A percentile compares a stretch with the other conserved stretches of the same genome.
These are phyloP conservation scores for Evernia prunastri DNA, from an alignment of 495 filamentous ascomycete genomes.

Conservation along the genomic window DNA sequence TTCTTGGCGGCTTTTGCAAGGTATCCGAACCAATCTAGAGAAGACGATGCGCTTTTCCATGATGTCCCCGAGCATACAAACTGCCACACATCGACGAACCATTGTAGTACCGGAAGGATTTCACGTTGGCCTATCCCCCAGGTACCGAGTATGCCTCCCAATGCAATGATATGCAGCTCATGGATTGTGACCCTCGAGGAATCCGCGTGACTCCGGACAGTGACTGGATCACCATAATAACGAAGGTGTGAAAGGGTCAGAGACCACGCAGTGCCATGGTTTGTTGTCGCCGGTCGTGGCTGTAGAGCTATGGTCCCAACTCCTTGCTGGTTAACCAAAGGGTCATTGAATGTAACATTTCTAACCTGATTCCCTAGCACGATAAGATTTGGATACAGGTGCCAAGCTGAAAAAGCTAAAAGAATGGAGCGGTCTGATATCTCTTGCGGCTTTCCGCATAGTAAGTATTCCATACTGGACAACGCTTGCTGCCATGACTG, in stretches of 20 bases:
- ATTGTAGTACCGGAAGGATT: neutral
- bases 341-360: constrained; percentile 21
- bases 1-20: constrained; percentile 14
- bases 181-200: constrained; percentile 19
- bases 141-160: constrained; percentile 9
- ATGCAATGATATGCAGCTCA: constrained; percentile 12
- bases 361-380: constrained; percentile 15
- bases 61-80: neutral
- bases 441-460: constrained; percentile 26
- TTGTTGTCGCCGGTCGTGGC: neutral
- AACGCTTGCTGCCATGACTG: constrained; percentile 22
- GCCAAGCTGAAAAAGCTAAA: constrained; percentile 34
- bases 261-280: constrained; percentile 25
- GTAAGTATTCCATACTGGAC: constrained; percentile 24
- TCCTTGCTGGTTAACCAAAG: constrained; percentile 13
- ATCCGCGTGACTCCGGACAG: constrained; percentile 2
- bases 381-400: constrained; percentile 37
- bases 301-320: neutral
- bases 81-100: constrained; percentile 10
- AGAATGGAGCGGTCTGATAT: constrained; percentile 27
- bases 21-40: constrained; percentile 6
- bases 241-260: constrained; percentile 31
- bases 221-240: constrained; percentile 32
- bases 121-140: constrained; percentile 11
- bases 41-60: neutral